Conservation (phyloP, 495 filamentous ascomycete species). For the Lasiosphaeria miniovina region DNA sequence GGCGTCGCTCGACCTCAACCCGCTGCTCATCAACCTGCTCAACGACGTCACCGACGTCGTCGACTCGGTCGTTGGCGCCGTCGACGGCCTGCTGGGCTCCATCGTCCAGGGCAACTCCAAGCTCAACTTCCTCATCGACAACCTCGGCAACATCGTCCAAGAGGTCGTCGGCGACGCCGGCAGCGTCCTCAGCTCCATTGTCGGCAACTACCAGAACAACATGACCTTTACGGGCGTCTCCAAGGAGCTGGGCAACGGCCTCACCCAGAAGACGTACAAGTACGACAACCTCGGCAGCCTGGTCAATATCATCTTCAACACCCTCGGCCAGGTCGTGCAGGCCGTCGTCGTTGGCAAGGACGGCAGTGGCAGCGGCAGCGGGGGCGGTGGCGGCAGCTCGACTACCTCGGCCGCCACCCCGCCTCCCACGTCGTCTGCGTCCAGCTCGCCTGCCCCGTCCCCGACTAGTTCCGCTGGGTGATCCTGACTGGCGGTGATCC, state of each 20-base stretch:
- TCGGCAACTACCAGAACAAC: conserved; percentile 53
- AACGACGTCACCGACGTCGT: conserved; percentile 50
- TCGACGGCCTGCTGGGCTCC: conserved; percentile 52
- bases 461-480: not conserved
- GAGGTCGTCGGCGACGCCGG: conserved; percentile 43
- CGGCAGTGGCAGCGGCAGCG: conserved; percentile 6
- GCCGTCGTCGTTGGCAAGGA: conserved; percentile 44
- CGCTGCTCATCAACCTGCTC: conserved; percentile 52
- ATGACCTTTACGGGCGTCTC: conserved; percentile 53
- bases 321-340: conserved; percentile 54
- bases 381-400: conserved; percentile 10
- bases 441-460: not conserved
- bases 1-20: conserved; percentile 53
- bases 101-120: conserved; percentile 51
- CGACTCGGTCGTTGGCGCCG: conserved; percentile 49
- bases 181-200: conserved; percentile 43
- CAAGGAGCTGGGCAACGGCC: conserved; percentile 43
- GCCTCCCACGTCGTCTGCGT: not conserved
- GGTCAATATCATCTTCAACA: conserved; percentile 57
- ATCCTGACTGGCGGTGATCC: not conserved
- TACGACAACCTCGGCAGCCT: conserved; percentile 52
- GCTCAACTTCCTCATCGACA: conserved; percentile 55
- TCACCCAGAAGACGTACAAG: conserved; percentile 52
- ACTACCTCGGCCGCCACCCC: not conserved
- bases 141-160: conserved; percentile 58